Evolutionary conservation across 2,329 filamentous ascomycete species (phyloP).

Genomic region (Fusarium continuum): DNA sequence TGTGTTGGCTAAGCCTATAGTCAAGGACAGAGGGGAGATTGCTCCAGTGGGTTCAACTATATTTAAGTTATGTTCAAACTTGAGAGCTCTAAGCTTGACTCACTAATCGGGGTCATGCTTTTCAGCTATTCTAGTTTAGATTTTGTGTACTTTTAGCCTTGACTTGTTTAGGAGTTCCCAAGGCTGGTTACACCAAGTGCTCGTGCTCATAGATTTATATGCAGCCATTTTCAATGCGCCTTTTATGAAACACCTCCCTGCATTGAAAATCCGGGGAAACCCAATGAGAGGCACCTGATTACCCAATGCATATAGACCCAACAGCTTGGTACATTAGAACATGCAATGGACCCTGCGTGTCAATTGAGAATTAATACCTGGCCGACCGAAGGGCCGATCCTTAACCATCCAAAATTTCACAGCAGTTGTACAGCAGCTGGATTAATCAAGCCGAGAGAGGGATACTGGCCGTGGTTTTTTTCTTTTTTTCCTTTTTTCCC

Average conservation of each 20-base stretch:
- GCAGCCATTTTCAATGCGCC: neutral
- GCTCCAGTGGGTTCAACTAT: neutral
- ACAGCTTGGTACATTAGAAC: neutral
- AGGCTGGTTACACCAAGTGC: too few species aligned
- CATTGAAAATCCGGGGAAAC: neutral
- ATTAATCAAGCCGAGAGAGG: too few species aligned
- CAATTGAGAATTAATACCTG: neutral
- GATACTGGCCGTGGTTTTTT: too few species aligned
- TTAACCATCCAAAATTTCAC: too few species aligned
- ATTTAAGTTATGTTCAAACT: too few species aligned
- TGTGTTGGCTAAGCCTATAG: neutral
- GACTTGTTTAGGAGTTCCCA: too few species aligned
- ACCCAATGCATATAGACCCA: neutral
- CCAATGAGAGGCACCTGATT: neutral
- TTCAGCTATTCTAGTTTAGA: too few species aligned
- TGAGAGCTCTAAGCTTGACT: too few species aligned
- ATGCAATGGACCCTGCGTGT: neutral
- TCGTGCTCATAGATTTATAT: neutral
- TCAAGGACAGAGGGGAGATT: neutral
- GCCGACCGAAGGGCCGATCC: neutral
- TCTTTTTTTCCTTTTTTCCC: too few species aligned
- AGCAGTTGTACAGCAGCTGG: too few species aligned
- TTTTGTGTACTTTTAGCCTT: too few species aligned
- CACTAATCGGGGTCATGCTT: too few species aligned
- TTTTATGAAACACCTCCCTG: neutral